Base-by-base conservation (phyloP, 2,329 filamentous ascomycete species). In the Emydomyces testavorans region DNA sequence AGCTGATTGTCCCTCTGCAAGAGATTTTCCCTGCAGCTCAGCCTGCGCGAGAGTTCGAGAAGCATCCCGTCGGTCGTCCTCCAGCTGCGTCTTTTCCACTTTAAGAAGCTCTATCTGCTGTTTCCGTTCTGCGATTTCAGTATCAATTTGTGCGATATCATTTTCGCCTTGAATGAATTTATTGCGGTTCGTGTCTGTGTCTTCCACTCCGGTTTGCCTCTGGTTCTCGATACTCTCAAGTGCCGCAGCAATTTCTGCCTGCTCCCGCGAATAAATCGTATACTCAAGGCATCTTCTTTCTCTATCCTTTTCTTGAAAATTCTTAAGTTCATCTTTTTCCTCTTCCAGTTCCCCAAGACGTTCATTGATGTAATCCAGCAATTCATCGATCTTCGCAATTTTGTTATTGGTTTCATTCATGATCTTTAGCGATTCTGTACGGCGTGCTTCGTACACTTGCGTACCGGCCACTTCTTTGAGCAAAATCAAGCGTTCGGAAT, bases 401-500 rank as follows among this genome's bases (percentile, higher is more conserved):
- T 95, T 96, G 68, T 88, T 93, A 65, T 90, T 88, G 13, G 92
- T 96, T 56, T 98, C 92, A 53, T 81, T 79, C 86, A 98, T 94
- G 58, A 98, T 94, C 70, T 94, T 95, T 56, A 94, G 71, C 38
- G 87, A 94, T 65, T 98, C 90, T 23, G 86, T 77, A 52, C 93
- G 80, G 49, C 90, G 83, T 46, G 86, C 83, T 67, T 98, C 92
- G 67, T 98, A 98, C 37, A 95, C 88, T 60, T 95, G 88, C 6
- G 92, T 98, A 53, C 92, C 92, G 0, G 92, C 92, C n/a, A 98
- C 92, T 62, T 96, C 92, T 67, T 98, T 98, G 52, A 98, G 70
- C 51, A 98, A 72, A 56, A 84, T 89, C 53, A 98, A 70, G 45
- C 92, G 79, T 64, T 95, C 89, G 1, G 82, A 80, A 64, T 98